Conservation (phyloP, 2,329 filamentous ascomycete genomes). For the Ambrosiella cleistominuta region DNA sequence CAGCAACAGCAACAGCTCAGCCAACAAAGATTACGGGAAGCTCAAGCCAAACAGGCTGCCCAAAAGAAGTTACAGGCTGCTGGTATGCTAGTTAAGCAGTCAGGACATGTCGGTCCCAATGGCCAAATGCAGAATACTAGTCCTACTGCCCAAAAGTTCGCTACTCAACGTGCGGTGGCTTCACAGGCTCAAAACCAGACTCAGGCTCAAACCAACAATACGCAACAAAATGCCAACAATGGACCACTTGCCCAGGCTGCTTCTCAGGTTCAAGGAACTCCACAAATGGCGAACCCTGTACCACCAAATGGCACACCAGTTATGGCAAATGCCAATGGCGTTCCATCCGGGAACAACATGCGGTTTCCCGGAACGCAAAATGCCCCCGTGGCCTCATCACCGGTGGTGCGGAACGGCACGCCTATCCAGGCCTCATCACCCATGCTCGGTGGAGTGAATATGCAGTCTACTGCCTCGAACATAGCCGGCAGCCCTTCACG, state of each 20-base stretch:
- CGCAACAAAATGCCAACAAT: conserved; percentile 16
- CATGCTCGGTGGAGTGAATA: conserved; percentile 42
- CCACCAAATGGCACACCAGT: conserved; percentile 11
- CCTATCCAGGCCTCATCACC: conserved; percentile 49
- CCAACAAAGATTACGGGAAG: conserved; percentile 22
- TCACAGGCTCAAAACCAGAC: not conserved
- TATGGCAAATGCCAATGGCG: conserved; percentile 18
- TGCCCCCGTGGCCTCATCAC: conserved; percentile 42
- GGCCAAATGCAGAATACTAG: conserved; percentile 19
- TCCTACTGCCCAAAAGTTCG: conserved; percentile 15
- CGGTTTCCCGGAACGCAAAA: conserved; percentile 40
- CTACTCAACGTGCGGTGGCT: not conserved
- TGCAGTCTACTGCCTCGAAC: conserved; percentile 48
- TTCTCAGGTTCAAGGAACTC: conserved; percentile 10
- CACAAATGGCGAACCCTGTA: conserved; percentile 9
- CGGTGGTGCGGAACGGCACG: conserved; percentile 43
- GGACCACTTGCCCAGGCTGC: not conserved
- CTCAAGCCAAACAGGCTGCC: conserved; percentile 20
- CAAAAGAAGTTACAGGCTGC: conserved; percentile 14
- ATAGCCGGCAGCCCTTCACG: conserved; percentile 52
- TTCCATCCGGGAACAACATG: conserved; percentile 17
- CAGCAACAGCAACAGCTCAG: conserved; percentile 19
- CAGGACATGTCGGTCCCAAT: not conserved
- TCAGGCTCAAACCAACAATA: not conserved
- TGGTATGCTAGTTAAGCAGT: conserved; percentile 20